phyloP scores from a whole-genome alignment of 805 yeast genomes.

The Ogataea ganodermae region DNA sequence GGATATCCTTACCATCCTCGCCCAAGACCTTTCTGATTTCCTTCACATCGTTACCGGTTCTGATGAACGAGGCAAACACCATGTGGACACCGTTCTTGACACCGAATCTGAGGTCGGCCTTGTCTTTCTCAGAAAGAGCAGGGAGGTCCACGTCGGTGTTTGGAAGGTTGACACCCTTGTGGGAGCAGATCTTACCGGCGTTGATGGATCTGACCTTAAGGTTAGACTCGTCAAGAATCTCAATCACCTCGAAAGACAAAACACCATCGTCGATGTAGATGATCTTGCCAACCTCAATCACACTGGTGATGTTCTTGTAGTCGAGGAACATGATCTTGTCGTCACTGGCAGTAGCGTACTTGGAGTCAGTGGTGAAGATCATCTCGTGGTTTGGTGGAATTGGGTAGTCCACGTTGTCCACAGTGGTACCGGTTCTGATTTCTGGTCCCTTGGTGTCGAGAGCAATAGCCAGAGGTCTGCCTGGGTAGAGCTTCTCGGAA shows the following conservation, averaged over 20 bases:
- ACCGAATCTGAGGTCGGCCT: slow-evolving; percentile 89
- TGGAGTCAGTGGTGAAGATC: slow-evolving; percentile 89
- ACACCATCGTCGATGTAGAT: slow-evolving; percentile 98
- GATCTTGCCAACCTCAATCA: slow-evolving; percentile 81
- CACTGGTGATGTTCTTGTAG: slow-evolving; percentile 95
- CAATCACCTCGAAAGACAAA: slow-evolving; percentile 87
- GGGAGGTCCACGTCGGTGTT: slow-evolving; percentile 99
- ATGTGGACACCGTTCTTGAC: slow-evolving; percentile 97
- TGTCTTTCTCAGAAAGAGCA: slow-evolving; percentile 96
- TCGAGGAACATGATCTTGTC: slow-evolving; percentile 86
- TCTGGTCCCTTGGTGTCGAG: slow-evolving; percentile 99
- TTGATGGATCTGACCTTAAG: slow-evolving; percentile 87
- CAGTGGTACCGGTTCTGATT: slow-evolving; percentile 97
- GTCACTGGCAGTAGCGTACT: slow-evolving; percentile 69
- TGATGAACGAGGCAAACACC: slow-evolving; percentile 97
- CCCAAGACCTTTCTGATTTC: slow-evolving; percentile 94
- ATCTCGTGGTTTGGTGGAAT: slow-evolving; percentile 84
- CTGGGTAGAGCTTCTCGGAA: slow-evolving; percentile 85
- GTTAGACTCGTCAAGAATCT: slow-evolving; percentile 76
- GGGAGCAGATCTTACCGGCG: slow-evolving; percentile 94
- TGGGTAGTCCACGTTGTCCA: slow-evolving; percentile 76
- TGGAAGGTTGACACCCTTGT: slow-evolving; percentile 99
- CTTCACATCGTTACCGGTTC: slow-evolving; percentile 86
- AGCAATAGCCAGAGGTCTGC: slow-evolving; percentile 98
- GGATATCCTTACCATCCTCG: slow-evolving; percentile 94